These are phyloP conservation scores for Chloris gayana DNA, from an alignment of 176 grass and related monocot genomes.

Conservation along the genomic window DNA sequence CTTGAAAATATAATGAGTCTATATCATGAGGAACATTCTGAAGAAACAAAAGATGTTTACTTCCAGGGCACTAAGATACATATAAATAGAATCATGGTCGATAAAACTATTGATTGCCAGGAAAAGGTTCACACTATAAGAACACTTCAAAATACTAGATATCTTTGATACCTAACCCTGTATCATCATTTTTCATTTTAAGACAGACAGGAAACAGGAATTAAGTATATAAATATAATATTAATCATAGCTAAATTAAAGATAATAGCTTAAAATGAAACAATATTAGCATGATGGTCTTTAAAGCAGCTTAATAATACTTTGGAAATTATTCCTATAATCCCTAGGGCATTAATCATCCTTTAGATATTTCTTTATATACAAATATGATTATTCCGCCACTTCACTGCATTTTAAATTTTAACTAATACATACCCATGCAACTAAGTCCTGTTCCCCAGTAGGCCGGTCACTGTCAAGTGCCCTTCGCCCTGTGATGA, in stretches of 20 bases:
- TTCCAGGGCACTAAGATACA: conserved; percentile 29
- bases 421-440: conserved; percentile 64
- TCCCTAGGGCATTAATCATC: neutral
- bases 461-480: conserved; percentile 54
- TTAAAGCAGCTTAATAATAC: conserved; percentile 1
- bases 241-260: neutral
- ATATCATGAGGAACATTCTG: conserved; percentile 1
- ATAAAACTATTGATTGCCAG: neutral
- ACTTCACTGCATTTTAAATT: conserved; percentile 35
- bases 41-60: neutral
- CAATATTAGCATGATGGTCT: neutral
- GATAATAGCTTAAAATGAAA: conserved; percentile 2
- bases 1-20: neutral
- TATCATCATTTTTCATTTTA: neutral
- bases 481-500: conserved; percentile 75
- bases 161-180: neutral
- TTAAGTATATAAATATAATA: neutral
- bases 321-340: conserved; percentile 3
- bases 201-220: neutral
- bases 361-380: conserved; percentile 7
- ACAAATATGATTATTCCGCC: conserved; percentile 7
- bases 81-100: conserved; percentile 4
- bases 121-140: neutral
- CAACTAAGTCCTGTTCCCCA: conserved; percentile 64
- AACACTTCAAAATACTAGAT: neutral